Percentiles rank a stretch among this genome's conserved stretches.
Conservation (phyloP, 441 rosid species). For the Eruca vesicaria region DNA sequence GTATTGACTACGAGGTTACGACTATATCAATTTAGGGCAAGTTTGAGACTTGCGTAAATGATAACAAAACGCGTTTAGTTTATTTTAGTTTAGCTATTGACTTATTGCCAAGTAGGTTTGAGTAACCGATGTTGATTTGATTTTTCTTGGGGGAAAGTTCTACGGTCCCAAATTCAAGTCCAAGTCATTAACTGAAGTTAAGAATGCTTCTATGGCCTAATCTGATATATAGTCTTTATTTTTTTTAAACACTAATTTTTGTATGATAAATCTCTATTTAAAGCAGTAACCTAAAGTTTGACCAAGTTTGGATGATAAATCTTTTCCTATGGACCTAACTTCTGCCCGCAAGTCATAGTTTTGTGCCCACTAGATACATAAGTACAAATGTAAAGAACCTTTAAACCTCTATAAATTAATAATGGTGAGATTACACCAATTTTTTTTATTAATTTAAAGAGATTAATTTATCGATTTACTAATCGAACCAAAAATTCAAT, state of each 20-base stretch:
- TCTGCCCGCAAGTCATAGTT: conserved; percentile 14
- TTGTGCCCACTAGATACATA: not conserved
- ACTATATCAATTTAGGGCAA: not conserved
- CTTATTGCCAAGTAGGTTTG: not conserved
- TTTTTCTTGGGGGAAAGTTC: not conserved
- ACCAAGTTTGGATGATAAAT: conserved; percentile 17
- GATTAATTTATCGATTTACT: too few species aligned
- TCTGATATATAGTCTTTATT: not conserved
- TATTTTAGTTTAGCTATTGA: not conserved
- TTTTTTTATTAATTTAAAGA: too few species aligned
- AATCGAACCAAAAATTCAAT: too few species aligned
- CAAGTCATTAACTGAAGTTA: not conserved
- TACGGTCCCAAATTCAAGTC: not conserved
- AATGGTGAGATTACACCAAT: too few species aligned
- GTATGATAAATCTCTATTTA: not conserved
- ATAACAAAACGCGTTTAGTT: not conserved
- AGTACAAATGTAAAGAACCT: not conserved
- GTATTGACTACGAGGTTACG: not conserved
- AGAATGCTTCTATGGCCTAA: not conserved
- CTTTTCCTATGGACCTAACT: conserved; percentile 5
- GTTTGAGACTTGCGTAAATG: not conserved
- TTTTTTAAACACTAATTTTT: not conserved
- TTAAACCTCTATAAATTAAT: too few species aligned
- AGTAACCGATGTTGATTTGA: not conserved
- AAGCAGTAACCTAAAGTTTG: not conserved